phyloP scores from a whole-genome alignment of 257 asterid genomes.

The Solanum bulbocastanum region DNA sequence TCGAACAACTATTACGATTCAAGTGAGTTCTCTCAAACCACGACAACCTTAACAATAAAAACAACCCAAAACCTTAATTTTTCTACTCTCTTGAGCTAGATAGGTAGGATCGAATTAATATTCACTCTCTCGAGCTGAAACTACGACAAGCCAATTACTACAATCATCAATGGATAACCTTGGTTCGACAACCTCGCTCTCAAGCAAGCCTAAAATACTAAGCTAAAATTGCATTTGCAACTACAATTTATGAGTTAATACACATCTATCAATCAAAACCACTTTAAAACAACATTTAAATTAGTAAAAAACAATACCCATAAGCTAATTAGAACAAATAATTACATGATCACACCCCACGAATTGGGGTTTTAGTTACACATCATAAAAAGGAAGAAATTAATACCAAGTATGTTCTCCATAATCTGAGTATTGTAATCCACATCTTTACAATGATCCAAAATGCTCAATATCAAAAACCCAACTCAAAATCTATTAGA shows the following conservation, averaged over 20 bases:
- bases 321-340: too few relatives aligned
- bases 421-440: not conserved
- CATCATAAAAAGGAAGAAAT: not conserved
- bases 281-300: too few relatives aligned
- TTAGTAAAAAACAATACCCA: not conserved
- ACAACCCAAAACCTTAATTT: not conserved
- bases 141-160: not conserved
- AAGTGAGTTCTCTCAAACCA: not conserved
- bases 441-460: not conserved
- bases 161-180: too few relatives aligned
- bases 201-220: not conserved
- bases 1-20: too few relatives aligned
- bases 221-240: too few relatives aligned
- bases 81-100: not conserved
- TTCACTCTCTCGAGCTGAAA: not conserved
- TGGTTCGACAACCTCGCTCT: not conserved
- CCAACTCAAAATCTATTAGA: not conserved
- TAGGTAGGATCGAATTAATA: too few relatives aligned
- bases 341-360: not conserved
- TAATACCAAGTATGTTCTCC: not conserved
- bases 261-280: not conserved
- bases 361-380: not conserved
- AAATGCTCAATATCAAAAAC: too few relatives aligned
- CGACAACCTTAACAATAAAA: too few relatives aligned
- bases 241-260: not conserved